A percentile compares a stretch with the other conserved stretches of the same genome.
phyloP scores from a whole-genome alignment of 176 grass and related monocot genomes.

The Puya raimondii region DNA sequence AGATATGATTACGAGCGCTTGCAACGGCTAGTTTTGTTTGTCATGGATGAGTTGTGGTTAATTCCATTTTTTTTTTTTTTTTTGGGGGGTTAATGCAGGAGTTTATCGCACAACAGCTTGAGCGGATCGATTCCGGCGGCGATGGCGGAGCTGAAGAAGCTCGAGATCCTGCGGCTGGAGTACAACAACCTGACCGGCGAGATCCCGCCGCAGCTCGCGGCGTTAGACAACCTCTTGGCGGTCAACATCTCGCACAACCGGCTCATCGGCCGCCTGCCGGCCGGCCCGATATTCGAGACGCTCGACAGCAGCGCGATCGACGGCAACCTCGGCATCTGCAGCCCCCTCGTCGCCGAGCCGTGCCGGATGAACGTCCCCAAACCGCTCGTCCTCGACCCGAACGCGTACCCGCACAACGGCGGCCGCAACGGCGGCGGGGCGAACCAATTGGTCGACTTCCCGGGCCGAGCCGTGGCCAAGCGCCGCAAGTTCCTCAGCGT shows the following conservation, averaged over 20 bases:
- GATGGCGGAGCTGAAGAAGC: constrained; percentile 54
- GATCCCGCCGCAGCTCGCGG: constrained; percentile 75
- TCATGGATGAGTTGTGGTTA: neutral
- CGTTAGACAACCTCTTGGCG: constrained; percentile 56
- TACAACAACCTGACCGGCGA: constrained; percentile 73
- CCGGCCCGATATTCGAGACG: constrained; percentile 63
- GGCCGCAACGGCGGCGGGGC: constrained; percentile 9
- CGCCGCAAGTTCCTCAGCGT: constrained; percentile 58
- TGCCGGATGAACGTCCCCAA: constrained; percentile 90
- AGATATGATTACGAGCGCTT: no score
- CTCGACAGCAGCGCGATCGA: constrained; percentile 77
- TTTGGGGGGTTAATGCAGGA: no score
- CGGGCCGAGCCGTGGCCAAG: constrained; percentile 2
- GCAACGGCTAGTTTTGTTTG: no score
- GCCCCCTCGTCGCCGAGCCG: constrained; percentile 54
- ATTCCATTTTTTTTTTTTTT: neutral
- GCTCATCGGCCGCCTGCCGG: constrained; percentile 67
- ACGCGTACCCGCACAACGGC: constrained; percentile 44
- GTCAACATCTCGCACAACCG: constrained; percentile 92
- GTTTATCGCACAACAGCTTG: constrained; percentile 73
- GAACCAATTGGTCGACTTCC: constrained; percentile 11
- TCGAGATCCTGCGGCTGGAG: constrained; percentile 82
- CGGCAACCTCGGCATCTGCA: constrained; percentile 93
- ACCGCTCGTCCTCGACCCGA: constrained; percentile 80
- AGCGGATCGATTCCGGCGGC: constrained; percentile 51